Evolutionary conservation across 140 eudicot species (phyloP), one percentile per base, ranked within the genome.

Genomic region (Cichorium intybus): DNA sequence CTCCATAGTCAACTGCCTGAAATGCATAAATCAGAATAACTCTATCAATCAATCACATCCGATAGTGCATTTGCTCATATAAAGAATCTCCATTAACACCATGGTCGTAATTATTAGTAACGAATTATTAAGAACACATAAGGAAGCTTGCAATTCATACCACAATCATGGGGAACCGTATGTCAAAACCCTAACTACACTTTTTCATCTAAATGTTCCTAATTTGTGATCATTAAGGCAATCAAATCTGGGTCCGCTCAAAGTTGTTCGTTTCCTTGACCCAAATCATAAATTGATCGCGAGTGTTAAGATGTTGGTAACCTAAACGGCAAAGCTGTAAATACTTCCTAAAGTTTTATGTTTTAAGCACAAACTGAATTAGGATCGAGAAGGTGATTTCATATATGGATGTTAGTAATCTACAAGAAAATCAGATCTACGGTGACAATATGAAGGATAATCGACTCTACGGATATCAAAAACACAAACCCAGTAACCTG

Each of bases 1-100:
- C 79, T 12, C 95, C 95, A 68, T 77, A 75, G 57, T 86, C 95
- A 47, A 86, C 89, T 4, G 83, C 93, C 88, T 85, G 85, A 58
- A 77, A 70, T 53, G 56, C 70, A 55, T 64, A 35, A 43, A 62
- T 28, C 64, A 22, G 17, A 48, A 48, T 5, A 39, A 26, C 18
- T 11, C 17, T 28, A 68, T 68, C 29, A 55, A 31, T 68, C 8
- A 24, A 26, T 39, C 10, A 24, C 18, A 43, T 43, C 18, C n/a
- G n/a, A n/a, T 20, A 15, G 23, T 12, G 15, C 45, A 48, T 20
- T 26, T 47, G 20, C 21, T 48, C 20, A 64, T 20, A 10, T 29
- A 48, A 16, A 21, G 22, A 48, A 28, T n/a, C n/a, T n/a, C n/a
- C n/a, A n/a, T n/a, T n/a, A n/a, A 16, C 45, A 37, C 43, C 43